Evolutionary conservation across 257 asterid genomes (phyloP), one percentile per base, ranked within the genome.

Genomic region (Eustoma russellianum): DNA sequence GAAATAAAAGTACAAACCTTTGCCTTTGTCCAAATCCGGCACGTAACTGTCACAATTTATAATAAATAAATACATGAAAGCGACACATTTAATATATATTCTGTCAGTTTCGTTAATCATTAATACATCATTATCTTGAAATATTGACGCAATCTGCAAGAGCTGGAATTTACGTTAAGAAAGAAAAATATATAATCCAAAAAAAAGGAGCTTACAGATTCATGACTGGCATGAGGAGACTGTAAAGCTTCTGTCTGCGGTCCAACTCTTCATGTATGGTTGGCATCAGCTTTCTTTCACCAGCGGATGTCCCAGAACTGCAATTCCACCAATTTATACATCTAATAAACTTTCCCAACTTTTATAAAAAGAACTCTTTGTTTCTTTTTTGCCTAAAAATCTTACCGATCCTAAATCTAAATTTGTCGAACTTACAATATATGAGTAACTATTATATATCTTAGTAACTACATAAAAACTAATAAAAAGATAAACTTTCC

Each of bases 221-320:
- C 97, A 88, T 88, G 56, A 88, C 95, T 16, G 97, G 94, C 78
- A 80, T 77, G 62, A 88, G 92, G 50, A 88, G 94, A 53, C 66
- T 61, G 71, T 80, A 85, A 38, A 88, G 65, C 57, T 68, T 64
- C 67, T 82, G 88, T 59, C 97, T 63, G 50, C 97, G 88, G 55
- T 74, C 82, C 78, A 83, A 65, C 58, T 88, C 97, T 53, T 80
- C 80, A 3, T 65, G 63, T 50, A 88, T 83, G 3, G 92, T 88
- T 6, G 95, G 95, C 92, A 85, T 82, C 15, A 88, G 83, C 61
- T 88, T 88, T 63, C 97, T 78, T 50, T 88, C 97, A 7, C 97
- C 95, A 6, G 82, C 97, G 0, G 95, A 85, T 14, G 97, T 88
- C 38, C 97, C 97, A 2, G 95, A 88, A 53, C 95, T 88, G 70